Evolutionary conservation across 2,329 filamentous ascomycete genomes (phyloP).

Genomic region (Exserohilum turcica): DNA sequence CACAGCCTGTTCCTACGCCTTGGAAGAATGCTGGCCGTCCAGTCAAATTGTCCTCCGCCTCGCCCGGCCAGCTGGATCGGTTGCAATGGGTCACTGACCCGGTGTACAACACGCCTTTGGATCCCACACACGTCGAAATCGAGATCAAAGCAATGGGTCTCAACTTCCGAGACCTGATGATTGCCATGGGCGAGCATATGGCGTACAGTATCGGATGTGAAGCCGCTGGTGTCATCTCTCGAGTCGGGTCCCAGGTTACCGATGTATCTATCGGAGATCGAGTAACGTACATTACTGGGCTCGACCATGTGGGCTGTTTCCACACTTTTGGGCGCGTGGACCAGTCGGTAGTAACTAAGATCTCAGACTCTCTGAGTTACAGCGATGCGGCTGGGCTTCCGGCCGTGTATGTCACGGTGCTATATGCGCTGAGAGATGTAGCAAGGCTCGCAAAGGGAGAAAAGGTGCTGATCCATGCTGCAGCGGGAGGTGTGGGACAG

Average conservation of each 20-base stretch:
- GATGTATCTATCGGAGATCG: background rate
- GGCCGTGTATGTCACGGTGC: conserved; percentile 11
- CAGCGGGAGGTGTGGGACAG: conserved; percentile 27
- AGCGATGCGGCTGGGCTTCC: conserved; percentile 7
- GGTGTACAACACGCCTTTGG: background rate
- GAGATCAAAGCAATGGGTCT: conserved; percentile 1
- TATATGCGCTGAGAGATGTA: conserved; percentile 8
- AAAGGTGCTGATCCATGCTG: conserved; percentile 33
- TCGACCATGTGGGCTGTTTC: conserved; percentile 3
- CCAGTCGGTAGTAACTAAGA: conserved; percentile 1
- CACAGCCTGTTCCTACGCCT: background rate
- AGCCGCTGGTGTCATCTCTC: background rate
- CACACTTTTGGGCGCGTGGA: conserved; percentile 1
- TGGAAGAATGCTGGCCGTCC: background rate
- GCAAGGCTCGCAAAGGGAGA: conserved; percentile 18
- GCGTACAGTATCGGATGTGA: conserved; percentile 2
- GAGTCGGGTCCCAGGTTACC: background rate
- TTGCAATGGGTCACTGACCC: background rate
- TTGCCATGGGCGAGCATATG: conserved; percentile 3
- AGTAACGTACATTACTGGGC: background rate
- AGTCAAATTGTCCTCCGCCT: background rate
- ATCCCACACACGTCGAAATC: background rate
- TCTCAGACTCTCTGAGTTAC: background rate
- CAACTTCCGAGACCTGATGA: conserved; percentile 1
- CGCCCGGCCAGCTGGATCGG: background rate